Percentiles rank a stretch among this genome's conserved stretches.
Evolutionary conservation across 805 yeast species (phyloP).

Genomic region (Schwanniomyces sp.): DNA sequence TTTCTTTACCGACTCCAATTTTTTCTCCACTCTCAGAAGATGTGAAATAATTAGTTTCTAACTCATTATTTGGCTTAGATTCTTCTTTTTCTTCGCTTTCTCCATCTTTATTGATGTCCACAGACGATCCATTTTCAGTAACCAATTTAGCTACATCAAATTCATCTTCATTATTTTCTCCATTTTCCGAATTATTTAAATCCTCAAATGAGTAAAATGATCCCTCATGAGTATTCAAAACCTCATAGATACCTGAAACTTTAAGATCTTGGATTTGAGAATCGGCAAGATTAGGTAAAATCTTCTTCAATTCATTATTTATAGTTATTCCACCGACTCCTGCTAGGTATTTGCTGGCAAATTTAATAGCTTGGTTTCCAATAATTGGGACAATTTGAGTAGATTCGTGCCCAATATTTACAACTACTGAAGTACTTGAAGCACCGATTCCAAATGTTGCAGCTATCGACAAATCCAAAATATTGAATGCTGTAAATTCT

Average conservation of each 20-base stretch:
- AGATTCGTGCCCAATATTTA: slow-evolving; percentile 76
- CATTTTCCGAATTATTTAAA: slow-evolving; percentile 24
- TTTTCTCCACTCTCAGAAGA: slow-evolving; percentile 56
- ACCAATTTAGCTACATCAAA: slow-evolving; percentile 90
- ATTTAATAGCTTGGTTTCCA: slow-evolving; percentile 62
- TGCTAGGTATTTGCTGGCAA: slow-evolving; percentile 49
- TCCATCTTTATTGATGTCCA: slow-evolving; percentile 50
- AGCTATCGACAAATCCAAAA: slow-evolving; percentile 67
- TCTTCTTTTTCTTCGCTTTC: slow-evolving; percentile 33
- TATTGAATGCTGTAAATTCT: slow-evolving; percentile 69
- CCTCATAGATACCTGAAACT: slow-evolving; percentile 73
- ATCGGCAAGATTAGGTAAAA: slow-evolving; percentile 57
- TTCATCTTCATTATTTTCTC: slow-evolving; percentile 62
- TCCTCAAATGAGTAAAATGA: slow-evolving; percentile 64
- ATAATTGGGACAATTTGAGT: slow-evolving; percentile 80
- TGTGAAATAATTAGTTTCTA: slow-evolving; percentile 68
- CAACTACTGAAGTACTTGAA: slow-evolving; percentile 64
- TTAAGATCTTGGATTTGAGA: slow-evolving; percentile 75
- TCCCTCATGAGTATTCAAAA: slow-evolving; percentile 65
- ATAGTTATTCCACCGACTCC: slow-evolving; percentile 66
- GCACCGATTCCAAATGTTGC: slow-evolving; percentile 73
- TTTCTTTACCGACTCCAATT: slow-evolving; percentile 79
- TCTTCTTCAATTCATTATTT: slow-evolving; percentile 48
- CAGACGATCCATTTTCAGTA: slow-evolving; percentile 58
- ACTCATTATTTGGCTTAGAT: slow-evolving; percentile 58